Conservation (phyloP, 805 yeast species). For the Saccharomycopsis synnaedendra region DNA sequence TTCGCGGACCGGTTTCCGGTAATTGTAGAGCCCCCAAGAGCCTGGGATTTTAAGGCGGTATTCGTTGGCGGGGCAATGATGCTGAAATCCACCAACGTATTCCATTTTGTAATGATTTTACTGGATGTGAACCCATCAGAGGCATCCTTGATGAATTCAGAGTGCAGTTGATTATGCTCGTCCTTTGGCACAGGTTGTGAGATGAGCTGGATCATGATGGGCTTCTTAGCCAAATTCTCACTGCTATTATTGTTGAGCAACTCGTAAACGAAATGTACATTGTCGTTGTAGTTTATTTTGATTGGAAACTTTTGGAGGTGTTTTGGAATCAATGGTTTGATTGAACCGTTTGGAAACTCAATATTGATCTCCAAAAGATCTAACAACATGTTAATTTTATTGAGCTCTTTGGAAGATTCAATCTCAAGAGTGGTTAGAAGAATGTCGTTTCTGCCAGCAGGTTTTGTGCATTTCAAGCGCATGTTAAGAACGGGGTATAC, state of each 20-base stretch:
- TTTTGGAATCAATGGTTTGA: constrained; percentile 15
- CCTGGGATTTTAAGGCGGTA: constrained; percentile 25
- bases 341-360: constrained; percentile 17
- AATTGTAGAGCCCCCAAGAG: background rate
- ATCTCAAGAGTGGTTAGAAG: constrained; percentile 29
- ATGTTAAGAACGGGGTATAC: constrained; percentile 25
- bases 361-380: constrained; percentile 18
- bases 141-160: background rate
- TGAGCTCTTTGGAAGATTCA: constrained; percentile 29
- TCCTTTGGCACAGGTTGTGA: constrained; percentile 18
- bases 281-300: constrained; percentile 22
- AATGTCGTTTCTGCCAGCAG: constrained; percentile 33
- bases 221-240: constrained; percentile 19
- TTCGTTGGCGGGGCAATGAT: constrained; percentile 32
- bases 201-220: constrained; percentile 21
- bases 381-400: constrained; percentile 11
- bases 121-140: constrained; percentile 1
- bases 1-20: background rate
- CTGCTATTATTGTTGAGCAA: constrained; percentile 23
- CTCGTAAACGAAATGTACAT: constrained; percentile 27
- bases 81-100: constrained; percentile 30
- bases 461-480: constrained; percentile 30
- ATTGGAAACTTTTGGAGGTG: constrained; percentile 21
- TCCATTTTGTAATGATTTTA: constrained; percentile 27
- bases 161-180: background rate